A percentile compares a stretch with the other conserved stretches of the same genome.
phyloP scores from a whole-genome alignment of 768 basidiomycete species.

The Dioszegia hungarica region DNA sequence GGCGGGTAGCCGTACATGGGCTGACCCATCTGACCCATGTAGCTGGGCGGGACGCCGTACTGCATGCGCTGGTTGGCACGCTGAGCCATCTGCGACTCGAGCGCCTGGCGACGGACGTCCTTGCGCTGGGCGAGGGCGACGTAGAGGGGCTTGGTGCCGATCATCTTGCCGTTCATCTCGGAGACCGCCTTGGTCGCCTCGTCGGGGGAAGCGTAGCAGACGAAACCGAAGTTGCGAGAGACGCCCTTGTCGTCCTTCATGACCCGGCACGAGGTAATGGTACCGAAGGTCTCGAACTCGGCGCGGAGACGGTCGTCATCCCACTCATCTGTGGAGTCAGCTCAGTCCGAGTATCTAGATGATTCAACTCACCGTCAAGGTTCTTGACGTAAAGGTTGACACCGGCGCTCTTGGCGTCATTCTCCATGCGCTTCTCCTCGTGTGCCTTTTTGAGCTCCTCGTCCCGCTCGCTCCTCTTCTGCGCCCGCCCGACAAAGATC shows the following conservation, averaged over 20 bases:
- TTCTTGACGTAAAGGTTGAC: constrained; percentile 99
- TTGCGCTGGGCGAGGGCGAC: constrained; percentile 98
- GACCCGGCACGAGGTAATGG: constrained; percentile 97
- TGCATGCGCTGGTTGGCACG: constrained; percentile 89
- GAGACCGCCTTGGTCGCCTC: constrained; percentile 99
- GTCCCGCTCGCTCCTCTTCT: constrained; percentile 97
- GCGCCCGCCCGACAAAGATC: constrained; percentile 90
- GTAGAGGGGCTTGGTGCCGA: constrained; percentile 95
- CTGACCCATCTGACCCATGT: constrained; percentile 61
- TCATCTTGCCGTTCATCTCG: constrained; percentile 99
- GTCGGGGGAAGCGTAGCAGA: constrained; percentile 96
- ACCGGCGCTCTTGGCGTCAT: constrained; percentile 94
- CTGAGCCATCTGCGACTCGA: constrained; percentile 97
- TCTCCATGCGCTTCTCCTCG: constrained; percentile 95
- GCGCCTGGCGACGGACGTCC: constrained; percentile 94
- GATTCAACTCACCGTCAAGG: constrained; percentile 66
- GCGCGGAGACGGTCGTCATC: constrained; percentile 94
- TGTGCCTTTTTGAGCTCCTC: constrained; percentile 89
- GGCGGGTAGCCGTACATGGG: constrained; percentile 79
- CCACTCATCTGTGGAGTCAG: constrained; percentile 57
- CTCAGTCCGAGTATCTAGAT: not conserved
- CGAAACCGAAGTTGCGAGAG: constrained; percentile 97
- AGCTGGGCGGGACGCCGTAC: constrained; percentile 72
- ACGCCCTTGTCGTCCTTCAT: constrained; percentile 94
- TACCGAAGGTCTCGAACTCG: constrained; percentile 94